These are phyloP conservation scores for Ophiocordyceps robertsii DNA, from an alignment of 2,329 filamentous ascomycete species.

Conservation along the genomic window DNA sequence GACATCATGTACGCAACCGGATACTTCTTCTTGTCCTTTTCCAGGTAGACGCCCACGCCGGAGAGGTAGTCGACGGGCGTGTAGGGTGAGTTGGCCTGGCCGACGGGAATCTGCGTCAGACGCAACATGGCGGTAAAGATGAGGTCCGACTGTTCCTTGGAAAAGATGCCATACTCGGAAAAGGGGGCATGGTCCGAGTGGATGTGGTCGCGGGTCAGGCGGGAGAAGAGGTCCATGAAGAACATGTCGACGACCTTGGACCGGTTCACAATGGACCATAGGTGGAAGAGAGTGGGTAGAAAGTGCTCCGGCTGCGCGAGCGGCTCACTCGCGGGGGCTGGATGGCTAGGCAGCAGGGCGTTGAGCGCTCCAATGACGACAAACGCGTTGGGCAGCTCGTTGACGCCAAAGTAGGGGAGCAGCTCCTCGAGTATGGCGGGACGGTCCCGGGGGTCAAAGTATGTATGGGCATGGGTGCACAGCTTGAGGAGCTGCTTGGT, in stretches of 20 bases:
- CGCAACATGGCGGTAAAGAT: conserved; percentile 87
- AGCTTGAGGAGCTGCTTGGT: conserved; percentile 68
- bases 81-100: conserved; percentile 89
- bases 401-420: conserved; percentile 81
- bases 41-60: conserved; percentile 73
- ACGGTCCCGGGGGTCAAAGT: conserved; percentile 81
- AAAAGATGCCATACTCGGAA: conserved; percentile 80
- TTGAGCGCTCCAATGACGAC: conserved; percentile 85
- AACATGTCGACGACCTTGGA: conserved; percentile 78
- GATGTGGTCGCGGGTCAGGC: conserved; percentile 74
- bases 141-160: conserved; percentile 76
- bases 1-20: conserved; percentile 86
- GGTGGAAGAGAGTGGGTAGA: conserved; percentile 85
- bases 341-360: conserved; percentile 72
- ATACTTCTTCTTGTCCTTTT: conserved; percentile 88
- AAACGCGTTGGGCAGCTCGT: conserved; percentile 82
- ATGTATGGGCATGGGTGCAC: conserved; percentile 78
- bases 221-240: conserved; percentile 81
- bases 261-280: conserved; percentile 87
- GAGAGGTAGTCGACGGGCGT: conserved; percentile 71
- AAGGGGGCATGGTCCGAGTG: conserved; percentile 65
- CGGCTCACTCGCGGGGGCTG: conserved; percentile 55
- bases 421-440: conserved; percentile 71
- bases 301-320: conserved; percentile 81
- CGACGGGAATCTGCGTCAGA: conserved; percentile 88